Evolutionary conservation across 139 green algal species (phyloP).

Genomic region (Coelastrella sp.): DNA sequence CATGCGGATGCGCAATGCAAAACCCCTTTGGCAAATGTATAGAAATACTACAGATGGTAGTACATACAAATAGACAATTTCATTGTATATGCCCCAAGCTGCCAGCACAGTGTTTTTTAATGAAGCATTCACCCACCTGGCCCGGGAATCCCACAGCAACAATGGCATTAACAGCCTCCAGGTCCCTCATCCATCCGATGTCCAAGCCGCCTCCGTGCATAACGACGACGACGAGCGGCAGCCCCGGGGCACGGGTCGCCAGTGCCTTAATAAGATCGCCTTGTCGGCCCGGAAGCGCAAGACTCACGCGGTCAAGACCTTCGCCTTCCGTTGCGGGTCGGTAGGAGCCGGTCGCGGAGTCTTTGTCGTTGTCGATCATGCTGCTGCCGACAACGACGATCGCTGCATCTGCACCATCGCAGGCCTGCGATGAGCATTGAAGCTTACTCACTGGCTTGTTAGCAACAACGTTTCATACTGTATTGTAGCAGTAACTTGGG

Average conservation of each 20-base stretch:
- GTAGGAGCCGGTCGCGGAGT: not conserved
- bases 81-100: too few relatives aligned
- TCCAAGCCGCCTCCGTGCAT: slow-evolving; percentile 40
- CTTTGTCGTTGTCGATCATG: slow-evolving; percentile 30
- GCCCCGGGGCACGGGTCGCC: not conserved
- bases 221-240: slow-evolving; percentile 27
- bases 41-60: too few relatives aligned
- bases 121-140: slow-evolving; percentile 26
- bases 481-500: not conserved
- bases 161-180: slow-evolving; percentile 24
- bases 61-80: too few relatives aligned
- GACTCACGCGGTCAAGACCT: slow-evolving; percentile 32
- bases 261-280: slow-evolving; percentile 31
- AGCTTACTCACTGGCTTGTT: not conserved
- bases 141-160: slow-evolving; percentile 29
- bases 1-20: too few relatives aligned
- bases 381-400: slow-evolving; percentile 42
- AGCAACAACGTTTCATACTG: not conserved
- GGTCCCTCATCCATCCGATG: slow-evolving; percentile 15
- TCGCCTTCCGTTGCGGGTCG: slow-evolving; percentile 31
- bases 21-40: not conserved
- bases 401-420: slow-evolving; percentile 7
- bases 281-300: slow-evolving; percentile 38
- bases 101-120: too few relatives aligned
- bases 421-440: not conserved